Conservation (phyloP, 306 rosid genomes). For the Amphicarpaea edgeworthii region DNA sequence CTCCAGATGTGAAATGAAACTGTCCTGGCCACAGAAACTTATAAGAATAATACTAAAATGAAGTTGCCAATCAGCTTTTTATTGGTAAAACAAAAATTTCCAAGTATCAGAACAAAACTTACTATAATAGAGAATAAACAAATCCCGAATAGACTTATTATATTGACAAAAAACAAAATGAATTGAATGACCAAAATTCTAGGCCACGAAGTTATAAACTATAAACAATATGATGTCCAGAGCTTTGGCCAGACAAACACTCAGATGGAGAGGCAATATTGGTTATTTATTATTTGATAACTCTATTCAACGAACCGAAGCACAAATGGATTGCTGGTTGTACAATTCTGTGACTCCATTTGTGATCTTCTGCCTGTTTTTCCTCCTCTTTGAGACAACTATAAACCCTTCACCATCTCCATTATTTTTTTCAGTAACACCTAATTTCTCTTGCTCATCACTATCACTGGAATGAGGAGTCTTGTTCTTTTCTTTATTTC, state of each 20-base stretch:
- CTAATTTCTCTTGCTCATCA: slow-evolving; percentile 48
- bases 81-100: slow-evolving; percentile 52
- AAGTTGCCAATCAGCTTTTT: slow-evolving; percentile 42
- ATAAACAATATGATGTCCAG: slow-evolving; percentile 48
- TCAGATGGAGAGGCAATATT: slow-evolving; percentile 3
- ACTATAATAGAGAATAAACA: slow-evolving; percentile 38
- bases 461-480: slow-evolving; percentile 46
- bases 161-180: slow-evolving; percentile 42
- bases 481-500: slow-evolving; percentile 62
- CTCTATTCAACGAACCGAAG: slow-evolving; percentile 78
- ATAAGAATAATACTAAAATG: neutral
- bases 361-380: slow-evolving; percentile 74
- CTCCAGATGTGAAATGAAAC: neutral
- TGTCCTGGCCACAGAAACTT: neutral
- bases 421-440: slow-evolving; percentile 47
- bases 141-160: slow-evolving; percentile 34
- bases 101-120: slow-evolving; percentile 31
- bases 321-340: slow-evolving; percentile 79
- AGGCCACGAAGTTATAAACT: slow-evolving; percentile 28
- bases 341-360: slow-evolving; percentile 71
- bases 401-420: slow-evolving; percentile 80
- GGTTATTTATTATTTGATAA: slow-evolving; percentile 36
- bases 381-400: slow-evolving; percentile 73
- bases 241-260: slow-evolving; percentile 43
- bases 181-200: slow-evolving; percentile 48